Evolutionary conservation across 805 yeast species (phyloP), one percentile per base, ranked within the genome.

Genomic region (Candida namnaoensis): DNA sequence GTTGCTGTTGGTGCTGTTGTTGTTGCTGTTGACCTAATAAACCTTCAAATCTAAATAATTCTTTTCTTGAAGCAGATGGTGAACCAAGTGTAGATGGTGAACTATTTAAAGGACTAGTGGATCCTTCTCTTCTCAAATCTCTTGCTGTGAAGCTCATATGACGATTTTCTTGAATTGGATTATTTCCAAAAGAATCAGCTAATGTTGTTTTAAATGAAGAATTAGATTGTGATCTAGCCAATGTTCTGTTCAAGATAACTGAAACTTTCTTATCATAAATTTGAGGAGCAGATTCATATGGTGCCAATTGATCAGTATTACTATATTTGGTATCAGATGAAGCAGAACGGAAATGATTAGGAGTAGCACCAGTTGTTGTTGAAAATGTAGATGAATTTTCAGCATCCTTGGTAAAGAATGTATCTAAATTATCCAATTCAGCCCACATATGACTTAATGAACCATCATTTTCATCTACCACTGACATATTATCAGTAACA

Each of bases 371-470:
- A 7, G 50, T 46, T 25, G 44, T 47, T 5, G 47, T 49, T 13
- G 56, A 52, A 38, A 45, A 52, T 34, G 49, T 53, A 7, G 58
- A 49, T 43, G 54, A 28, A 9, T 44, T 44, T 32, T 54, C 59
- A 1, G 68, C 60, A 35, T 78, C 83, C 43, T 80, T 83, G 0
- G 95, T 84, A 61, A 88, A 88, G 55, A 88, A 88, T 9, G 91
- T 82, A 54, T 88, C 96, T 50, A 88, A 69, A 50, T 87, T 88
- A 53, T 88, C 96, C 47, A 88, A 67, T 11, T 93, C 93, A 1
- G 95, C 95, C 81, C 95, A 83, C 85, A 88, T 87, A 54, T 88
- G 83, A 53, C 90, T 84, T 51, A 88, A 68, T 0, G 95, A 82
- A 0, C 83, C 86, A 43, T 82, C 88, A 32, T 72, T 78, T 41